A percentile compares a stretch with the other conserved stretches of the same genome.
These are phyloP conservation scores for Zangia roseola DNA, from an alignment of 768 basidiomycete genomes.

Conservation along the genomic window DNA sequence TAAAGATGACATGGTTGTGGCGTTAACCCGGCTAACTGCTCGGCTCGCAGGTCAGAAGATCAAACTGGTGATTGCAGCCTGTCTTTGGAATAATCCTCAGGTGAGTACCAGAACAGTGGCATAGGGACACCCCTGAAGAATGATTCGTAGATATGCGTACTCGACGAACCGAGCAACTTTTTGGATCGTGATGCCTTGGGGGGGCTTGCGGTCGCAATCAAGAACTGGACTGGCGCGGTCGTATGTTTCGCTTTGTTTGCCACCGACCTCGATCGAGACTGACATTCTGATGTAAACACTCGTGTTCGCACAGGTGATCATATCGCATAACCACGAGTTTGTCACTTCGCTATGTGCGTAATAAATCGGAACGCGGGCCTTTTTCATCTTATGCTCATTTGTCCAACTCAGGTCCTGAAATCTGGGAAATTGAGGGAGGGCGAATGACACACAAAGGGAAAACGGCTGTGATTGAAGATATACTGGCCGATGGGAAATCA, in stretches of 20 bases:
- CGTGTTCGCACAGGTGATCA: conserved; percentile 65
- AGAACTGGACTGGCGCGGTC: conserved; percentile 91
- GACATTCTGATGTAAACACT: conserved; percentile 13
- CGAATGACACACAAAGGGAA: conserved; percentile 88
- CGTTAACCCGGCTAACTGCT: conserved; percentile 11
- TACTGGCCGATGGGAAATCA: conserved; percentile 67
- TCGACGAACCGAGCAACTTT: conserved; percentile 96
- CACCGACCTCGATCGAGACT: conserved; percentile 10
- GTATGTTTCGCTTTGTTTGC: conserved; percentile 37
- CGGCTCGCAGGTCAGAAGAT: conserved; percentile 82
- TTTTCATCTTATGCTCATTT: conserved; percentile 19
- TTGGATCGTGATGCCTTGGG: conserved; percentile 95
- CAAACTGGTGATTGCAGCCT: conserved; percentile 92
- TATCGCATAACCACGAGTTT: conserved; percentile 93
- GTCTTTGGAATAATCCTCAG: conserved; percentile 95
- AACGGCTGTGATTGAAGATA: conserved; percentile 79
- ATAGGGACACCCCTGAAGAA: conserved; percentile 3
- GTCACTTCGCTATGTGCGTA: conserved; percentile 75
- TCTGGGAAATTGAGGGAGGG: conserved; percentile 91
- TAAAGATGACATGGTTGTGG: conserved; percentile 27
- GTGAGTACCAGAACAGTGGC: conserved; percentile 35
- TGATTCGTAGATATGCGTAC: conserved; percentile 57
- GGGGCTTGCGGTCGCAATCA: conserved; percentile 92
- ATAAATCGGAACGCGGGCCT: conserved; percentile 6
- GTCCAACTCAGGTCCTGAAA: conserved; percentile 68